phyloP scores from a whole-genome alignment of 345 rosid genomes.

The Brassica nigra region DNA sequence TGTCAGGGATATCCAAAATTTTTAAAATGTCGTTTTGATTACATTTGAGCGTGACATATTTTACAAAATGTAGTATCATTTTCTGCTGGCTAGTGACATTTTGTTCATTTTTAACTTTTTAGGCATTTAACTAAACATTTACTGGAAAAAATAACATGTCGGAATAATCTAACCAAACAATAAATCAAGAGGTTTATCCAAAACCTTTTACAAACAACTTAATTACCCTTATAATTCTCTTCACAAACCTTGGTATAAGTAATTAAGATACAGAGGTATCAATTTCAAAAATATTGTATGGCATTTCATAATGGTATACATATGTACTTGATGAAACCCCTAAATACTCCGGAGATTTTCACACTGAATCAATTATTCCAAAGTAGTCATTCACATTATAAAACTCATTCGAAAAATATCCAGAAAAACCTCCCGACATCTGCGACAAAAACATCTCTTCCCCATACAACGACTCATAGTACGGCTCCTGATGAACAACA shows the following conservation, averaged over 20 bases:
- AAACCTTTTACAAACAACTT: background rate
- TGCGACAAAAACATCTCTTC: slow-evolving; percentile 34
- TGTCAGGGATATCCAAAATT: too few relatives aligned
- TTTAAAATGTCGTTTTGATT: background rate
- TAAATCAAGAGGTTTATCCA: background rate
- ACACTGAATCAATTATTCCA: slow-evolving; percentile 35
- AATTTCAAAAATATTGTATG: background rate
- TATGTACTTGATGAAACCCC: slow-evolving; percentile 25
- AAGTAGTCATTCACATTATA: slow-evolving; percentile 33
- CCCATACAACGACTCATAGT: slow-evolving; percentile 30
- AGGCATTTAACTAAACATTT: background rate
- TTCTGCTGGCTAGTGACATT: background rate
- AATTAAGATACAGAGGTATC: background rate
- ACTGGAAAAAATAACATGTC: background rate
- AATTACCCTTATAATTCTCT: background rate
- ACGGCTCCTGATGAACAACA: slow-evolving; percentile 28
- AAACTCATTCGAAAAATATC: slow-evolving; percentile 31
- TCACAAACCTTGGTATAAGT: background rate
- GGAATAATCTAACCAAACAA: background rate
- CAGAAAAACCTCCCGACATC: slow-evolving; percentile 39
- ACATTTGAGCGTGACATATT: background rate
- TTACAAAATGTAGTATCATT: background rate
- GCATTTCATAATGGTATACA: slow-evolving; percentile 7
- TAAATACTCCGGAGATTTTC: background rate
- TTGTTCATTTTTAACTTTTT: background rate